A percentile compares a stretch with the other conserved stretches of the same genome.
These are phyloP conservation scores for Pseudomicrostroma phylloplanum DNA, from an alignment of 1,284 basidiomycete genomes.

Conservation along the genomic window DNA sequence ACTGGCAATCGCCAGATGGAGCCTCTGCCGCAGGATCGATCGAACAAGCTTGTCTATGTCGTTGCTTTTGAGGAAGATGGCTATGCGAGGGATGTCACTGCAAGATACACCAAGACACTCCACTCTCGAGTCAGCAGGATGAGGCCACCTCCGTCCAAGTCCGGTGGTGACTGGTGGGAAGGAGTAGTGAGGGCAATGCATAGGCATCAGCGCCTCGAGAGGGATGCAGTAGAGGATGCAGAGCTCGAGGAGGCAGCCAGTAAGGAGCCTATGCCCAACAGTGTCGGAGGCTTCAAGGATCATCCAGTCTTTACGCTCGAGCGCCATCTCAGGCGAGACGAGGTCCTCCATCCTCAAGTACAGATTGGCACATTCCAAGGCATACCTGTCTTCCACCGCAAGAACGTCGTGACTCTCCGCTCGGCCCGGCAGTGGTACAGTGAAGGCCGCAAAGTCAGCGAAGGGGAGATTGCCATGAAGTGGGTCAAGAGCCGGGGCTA, in stretches of 20 bases:
- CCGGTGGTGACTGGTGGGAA: constrained; percentile 72
- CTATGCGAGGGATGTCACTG: constrained; percentile 57
- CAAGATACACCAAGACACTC: constrained; percentile 67
- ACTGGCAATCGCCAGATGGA: constrained; percentile 61
- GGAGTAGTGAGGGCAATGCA: constrained; percentile 38
- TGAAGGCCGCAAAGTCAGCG: constrained; percentile 67
- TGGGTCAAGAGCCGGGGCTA: constrained; percentile 77
- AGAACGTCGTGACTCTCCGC: constrained; percentile 74
- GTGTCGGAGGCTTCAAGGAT: constrained; percentile 85
- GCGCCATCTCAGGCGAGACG: constrained; percentile 79
- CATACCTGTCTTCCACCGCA: constrained; percentile 82
- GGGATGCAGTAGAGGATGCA: constrained; percentile 90
- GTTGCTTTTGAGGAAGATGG: constrained; percentile 81
- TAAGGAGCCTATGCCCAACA: constrained; percentile 88
- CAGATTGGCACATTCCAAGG: constrained; percentile 88
- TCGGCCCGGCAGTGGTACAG: constrained; percentile 94
- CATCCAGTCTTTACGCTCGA: constrained; percentile 87
- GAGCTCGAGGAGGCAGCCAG: constrained; percentile 73
- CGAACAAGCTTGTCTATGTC: constrained; percentile 88
- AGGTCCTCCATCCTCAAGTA: constrained; percentile 71
- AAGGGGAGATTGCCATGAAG: constrained; percentile 78
- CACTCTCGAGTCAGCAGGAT: constrained; percentile 74
- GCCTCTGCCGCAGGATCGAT: constrained; percentile 60
- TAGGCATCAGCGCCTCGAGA: constrained; percentile 57
- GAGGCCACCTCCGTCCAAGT: constrained; percentile 64